Evolutionary conservation across 73 alveolate genomes (phyloP).

Genomic region (Loxodes magnus): DNA sequence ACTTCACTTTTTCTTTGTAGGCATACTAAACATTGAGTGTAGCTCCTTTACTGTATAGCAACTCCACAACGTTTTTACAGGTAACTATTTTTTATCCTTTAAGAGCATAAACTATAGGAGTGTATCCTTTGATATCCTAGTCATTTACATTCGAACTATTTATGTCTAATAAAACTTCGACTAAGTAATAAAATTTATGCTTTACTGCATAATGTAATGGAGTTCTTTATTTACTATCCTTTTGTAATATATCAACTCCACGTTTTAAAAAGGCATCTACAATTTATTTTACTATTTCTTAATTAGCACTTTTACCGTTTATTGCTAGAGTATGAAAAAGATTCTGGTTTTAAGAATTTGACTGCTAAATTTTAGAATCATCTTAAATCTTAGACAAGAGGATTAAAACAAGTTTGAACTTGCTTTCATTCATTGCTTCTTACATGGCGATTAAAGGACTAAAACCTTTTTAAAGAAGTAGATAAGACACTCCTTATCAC

Average conservation of each 20-base stretch:
- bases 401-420: constrained; percentile 46
- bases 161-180: not conserved
- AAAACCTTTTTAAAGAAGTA: constrained; percentile 40
- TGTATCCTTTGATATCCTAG: not conserved
- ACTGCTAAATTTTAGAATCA: constrained; percentile 20
- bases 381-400: constrained; percentile 37
- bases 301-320: constrained; percentile 16
- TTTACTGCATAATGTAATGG: constrained; percentile 53
- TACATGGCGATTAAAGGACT: constrained; percentile 46
- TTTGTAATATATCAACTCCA: constrained; percentile 35
- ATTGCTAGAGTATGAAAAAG: constrained; percentile 49
- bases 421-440: constrained; percentile 52
- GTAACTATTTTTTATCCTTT: not conserved
- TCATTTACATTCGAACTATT: not conserved
- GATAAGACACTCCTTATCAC: constrained; percentile 56
- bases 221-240: constrained; percentile 34
- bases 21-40: too few relatives aligned
- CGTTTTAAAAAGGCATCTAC: constrained; percentile 12
- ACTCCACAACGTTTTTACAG: not conserved
- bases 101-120: not conserved
- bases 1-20: constrained; percentile 2
- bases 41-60: not conserved
- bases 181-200: not conserved
- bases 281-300: constrained; percentile 12
- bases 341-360: constrained; percentile 33